Base-by-base conservation (phyloP, 495 filamentous ascomycete species). In the Aspergillus asperescens region DNA sequence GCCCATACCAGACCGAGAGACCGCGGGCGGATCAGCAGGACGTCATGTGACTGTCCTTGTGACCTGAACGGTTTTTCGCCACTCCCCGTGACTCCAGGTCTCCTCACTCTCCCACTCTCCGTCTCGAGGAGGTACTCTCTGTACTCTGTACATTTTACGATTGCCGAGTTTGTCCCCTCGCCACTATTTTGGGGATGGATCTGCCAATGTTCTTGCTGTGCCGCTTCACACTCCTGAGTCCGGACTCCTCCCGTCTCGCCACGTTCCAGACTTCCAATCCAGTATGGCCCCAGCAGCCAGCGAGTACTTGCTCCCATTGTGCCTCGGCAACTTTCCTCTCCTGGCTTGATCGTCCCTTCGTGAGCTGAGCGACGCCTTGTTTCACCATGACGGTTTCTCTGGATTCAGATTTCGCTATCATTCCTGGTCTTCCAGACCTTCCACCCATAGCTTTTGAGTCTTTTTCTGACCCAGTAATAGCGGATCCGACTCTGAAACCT, bases 41-140 rank as follows among this genome's bases (percentile, higher is more conserved):
- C 57, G 56, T 62, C 60, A 62, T 62, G 60, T 62, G 60, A 62
- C 52, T 50, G 54, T 45, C 48, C 60, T 62, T 57, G 60, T 62
- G 60, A 62, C 60, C 54, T 50, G 28, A 19, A 44, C 22, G 34
- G 22, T 32, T 52, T 59, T 19, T 34, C 19, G 23, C 28, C 13
- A 50, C 29, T 38, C 31, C n/a, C 19, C 42, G 6, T 19, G 10
- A 3, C 24, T 16, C 37, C 37, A 40, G 8, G 37, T 12, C 22
- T 40, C 37, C 39, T 19, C 42, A 31, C n/a, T 45, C 27, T 23
- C 42, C 19, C 40, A n/a, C 19, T 12, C 12, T 35, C 32, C 32
- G 16, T 18, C 38, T 39, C 16, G 7, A 39, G 37, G 5, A 19
- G 7, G 8, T n/a, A n/a, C n/a, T n/a, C n/a, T n/a, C n/a, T n/a